Evolutionary conservation across 306 rosid species (phyloP).

Genomic region (Hippophae tibetana): DNA sequence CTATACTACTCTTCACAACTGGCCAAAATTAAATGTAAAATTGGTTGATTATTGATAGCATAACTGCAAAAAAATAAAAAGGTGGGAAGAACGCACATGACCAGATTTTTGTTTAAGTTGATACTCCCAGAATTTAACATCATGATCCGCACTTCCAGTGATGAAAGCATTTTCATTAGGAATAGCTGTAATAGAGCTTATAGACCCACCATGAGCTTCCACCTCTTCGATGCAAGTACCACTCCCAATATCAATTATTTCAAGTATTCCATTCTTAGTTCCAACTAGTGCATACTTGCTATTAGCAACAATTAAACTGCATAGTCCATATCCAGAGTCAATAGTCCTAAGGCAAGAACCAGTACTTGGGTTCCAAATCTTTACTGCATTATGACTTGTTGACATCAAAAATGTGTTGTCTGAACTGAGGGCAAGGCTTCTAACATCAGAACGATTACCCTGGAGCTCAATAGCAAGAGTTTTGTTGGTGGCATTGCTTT

Average conservation of each 20-base stretch:
- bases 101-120: constrained; percentile 48
- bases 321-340: constrained; percentile 78
- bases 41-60: background rate
- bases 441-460: constrained; percentile 84
- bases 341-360: constrained; percentile 93
- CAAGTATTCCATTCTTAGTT: constrained; percentile 73
- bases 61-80: constrained; percentile 9
- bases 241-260: constrained; percentile 77
- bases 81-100: constrained; percentile 53
- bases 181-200: constrained; percentile 56
- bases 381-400: constrained; percentile 85
- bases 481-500: constrained; percentile 33
- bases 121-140: constrained; percentile 93
- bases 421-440: constrained; percentile 83
- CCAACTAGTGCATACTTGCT: constrained; percentile 90
- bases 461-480: constrained; percentile 68
- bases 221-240: constrained; percentile 67
- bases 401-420: constrained; percentile 84
- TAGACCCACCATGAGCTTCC: constrained; percentile 81
- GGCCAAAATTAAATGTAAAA: background rate
- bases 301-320: constrained; percentile 65
- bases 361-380: constrained; percentile 88
- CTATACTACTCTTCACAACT: background rate
- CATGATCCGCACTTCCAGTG: constrained; percentile 90
- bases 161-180: constrained; percentile 73